These are phyloP conservation scores for Coemansia sp. DNA, from an alignment of 371 early-diverging fungal genomes.

Conservation along the genomic window DNA sequence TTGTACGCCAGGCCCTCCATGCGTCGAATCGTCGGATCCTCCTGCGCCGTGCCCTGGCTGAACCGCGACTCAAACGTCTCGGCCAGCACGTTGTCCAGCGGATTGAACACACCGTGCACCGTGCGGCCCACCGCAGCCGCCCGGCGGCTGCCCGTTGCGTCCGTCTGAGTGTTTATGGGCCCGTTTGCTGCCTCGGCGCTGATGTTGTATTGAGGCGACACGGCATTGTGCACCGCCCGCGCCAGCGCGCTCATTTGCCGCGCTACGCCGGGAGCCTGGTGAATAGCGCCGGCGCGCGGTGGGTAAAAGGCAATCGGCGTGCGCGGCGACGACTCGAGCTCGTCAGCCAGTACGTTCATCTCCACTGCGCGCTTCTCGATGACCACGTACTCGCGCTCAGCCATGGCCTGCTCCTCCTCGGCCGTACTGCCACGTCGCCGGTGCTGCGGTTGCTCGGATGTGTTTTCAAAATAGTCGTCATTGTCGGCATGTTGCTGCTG, in stretches of 20 bases:
- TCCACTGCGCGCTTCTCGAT: constrained; percentile 81
- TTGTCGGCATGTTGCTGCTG: constrained; percentile 31
- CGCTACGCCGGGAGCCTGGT: constrained; percentile 39
- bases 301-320: constrained; percentile 43
- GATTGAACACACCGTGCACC: constrained; percentile 34
- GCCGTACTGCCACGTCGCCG: constrained; percentile 21
- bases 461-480: constrained; percentile 15
- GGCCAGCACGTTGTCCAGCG: constrained; percentile 33
- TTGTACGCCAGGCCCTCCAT: constrained; percentile 52
- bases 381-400: constrained; percentile 81
- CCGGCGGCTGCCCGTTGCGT: background rate
- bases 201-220: constrained; percentile 41
- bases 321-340: constrained; percentile 53
- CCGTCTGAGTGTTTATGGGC: constrained; percentile 21
- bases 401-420: constrained; percentile 62
- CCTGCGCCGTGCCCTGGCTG: constrained; percentile 34
- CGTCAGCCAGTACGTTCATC: constrained; percentile 85
- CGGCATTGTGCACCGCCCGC: constrained; percentile 41
- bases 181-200: constrained; percentile 39
- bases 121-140: background rate
- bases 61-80: constrained; percentile 45
- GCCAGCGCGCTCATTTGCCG: constrained; percentile 48
- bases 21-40: constrained; percentile 48
- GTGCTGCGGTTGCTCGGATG: constrained; percentile 26
- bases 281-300: constrained; percentile 34